Evolutionary conservation across 1,284 basidiomycete species (phyloP), one percentile per base, ranked within the genome.

Genomic region (Cryptococcus sp.): DNA sequence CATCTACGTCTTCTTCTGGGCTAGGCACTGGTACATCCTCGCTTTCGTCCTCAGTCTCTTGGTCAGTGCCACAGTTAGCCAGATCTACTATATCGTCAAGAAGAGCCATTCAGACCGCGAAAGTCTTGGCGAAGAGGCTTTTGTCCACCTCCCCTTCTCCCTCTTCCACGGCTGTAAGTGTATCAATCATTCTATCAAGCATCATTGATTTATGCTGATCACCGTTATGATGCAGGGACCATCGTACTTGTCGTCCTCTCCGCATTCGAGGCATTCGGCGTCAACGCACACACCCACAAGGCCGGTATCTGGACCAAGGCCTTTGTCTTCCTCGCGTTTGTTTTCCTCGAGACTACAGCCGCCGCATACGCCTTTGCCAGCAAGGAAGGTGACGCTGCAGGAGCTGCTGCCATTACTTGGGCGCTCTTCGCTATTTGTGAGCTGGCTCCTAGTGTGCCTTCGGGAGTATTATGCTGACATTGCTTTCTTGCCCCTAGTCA

Each of bases 11-110:
- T 88, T 86, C 77, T 80, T 93, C 55, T 93, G 87, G 88, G 84
- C 84, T 29, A 69, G 74, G 55, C 72, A 74, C 57, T 78, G 72
- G 75, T 92, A 91, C 80, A 82, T 91, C 73, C 72, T 87, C 47
- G 87, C 93, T 13, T 95, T 97, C 76, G 78, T 95, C 67, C 84
- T 93, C 59, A 84, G 90, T 13, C 85, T 96, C 49, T 84, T 95
- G 69, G 91, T 75, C 54, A 72, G 63, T 25, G 70, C 74, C 59
- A 74, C 89, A 39, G 77, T 79, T 47, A 67, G 66, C 45, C 74
- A 95, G 79, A 90, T 95, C 75, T 97, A 96, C 81, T 94, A 93
- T 73, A 82, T 89, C 62, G 87, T 95, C 74, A 94, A 93, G 82
- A 89, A 90, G 77, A 84, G 86, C 63, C 87, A 95, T 76, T 61